These are phyloP conservation scores for Dioscorea alata DNA, from an alignment of 106 monocot species.

Conservation along the genomic window DNA sequence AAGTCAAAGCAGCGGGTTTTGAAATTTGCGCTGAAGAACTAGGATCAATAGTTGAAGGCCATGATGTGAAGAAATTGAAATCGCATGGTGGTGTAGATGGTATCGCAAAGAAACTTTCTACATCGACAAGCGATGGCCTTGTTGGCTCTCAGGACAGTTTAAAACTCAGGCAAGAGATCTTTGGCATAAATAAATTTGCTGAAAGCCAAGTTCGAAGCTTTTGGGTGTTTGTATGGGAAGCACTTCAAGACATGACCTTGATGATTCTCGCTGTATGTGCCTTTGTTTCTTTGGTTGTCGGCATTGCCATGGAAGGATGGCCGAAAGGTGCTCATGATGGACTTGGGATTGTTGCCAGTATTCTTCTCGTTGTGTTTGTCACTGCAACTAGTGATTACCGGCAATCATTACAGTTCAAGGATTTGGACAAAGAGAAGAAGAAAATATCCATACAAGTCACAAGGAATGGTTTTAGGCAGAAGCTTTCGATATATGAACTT, in stretches of 20 bases:
- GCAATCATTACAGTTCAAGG: constrained; percentile 74
- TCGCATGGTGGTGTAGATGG: constrained; percentile 45
- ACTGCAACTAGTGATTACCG: constrained; percentile 73
- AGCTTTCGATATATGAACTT: constrained; percentile 64
- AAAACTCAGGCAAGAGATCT: constrained; percentile 31
- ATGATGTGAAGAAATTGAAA: constrained; percentile 49
- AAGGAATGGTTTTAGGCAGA: constrained; percentile 55
- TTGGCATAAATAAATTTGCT: constrained; percentile 56
- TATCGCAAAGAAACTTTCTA: constrained; percentile 45
- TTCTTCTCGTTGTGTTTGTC: constrained; percentile 63
- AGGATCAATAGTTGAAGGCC: constrained; percentile 64
- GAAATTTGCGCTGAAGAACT: constrained; percentile 64
- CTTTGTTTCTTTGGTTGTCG: constrained; percentile 56
- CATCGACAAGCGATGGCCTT: constrained; percentile 46
- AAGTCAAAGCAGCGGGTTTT: constrained; percentile 53
- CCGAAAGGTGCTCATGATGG: constrained; percentile 74
- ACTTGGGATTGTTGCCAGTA: constrained; percentile 74
- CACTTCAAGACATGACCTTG: constrained; percentile 68
- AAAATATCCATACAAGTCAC: constrained; percentile 68
- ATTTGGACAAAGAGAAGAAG: constrained; percentile 82
- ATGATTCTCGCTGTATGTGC: constrained; percentile 61
- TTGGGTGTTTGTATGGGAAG: constrained; percentile 77
- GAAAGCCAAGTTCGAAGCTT: constrained; percentile 48
- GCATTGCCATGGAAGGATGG: constrained; percentile 70
- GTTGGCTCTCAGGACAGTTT: constrained; percentile 12